A percentile compares a stretch with the other conserved stretches of the same genome.
Evolutionary conservation across 257 asterid genomes (phyloP).

Genomic region (Nicotiana benthamiana): DNA sequence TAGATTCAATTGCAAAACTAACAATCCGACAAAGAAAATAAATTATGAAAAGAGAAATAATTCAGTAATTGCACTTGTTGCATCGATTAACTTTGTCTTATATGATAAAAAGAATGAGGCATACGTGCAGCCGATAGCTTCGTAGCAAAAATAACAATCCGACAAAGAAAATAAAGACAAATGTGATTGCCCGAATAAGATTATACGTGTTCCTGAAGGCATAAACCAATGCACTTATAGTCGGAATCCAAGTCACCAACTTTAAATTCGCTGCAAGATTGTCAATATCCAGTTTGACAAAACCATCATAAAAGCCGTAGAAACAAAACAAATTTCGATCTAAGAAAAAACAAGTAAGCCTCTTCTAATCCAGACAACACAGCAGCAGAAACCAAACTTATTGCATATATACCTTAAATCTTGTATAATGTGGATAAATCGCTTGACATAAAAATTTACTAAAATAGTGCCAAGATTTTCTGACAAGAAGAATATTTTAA

Average conservation of each 20-base stretch:
- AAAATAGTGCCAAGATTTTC: neutral
- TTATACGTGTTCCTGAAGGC: neutral
- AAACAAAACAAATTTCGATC: neutral
- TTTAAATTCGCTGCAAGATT: neutral
- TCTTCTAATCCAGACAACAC: neutral
- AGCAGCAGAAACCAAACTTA: neutral
- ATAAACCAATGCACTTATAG: neutral
- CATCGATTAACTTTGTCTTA: neutral
- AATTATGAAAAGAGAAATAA: neutral
- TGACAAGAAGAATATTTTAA: neutral
- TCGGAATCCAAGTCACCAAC: neutral
- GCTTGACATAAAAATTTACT: neutral
- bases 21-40: neutral
- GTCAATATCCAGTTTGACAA: neutral
- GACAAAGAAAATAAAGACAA: slow-evolving; percentile 5
- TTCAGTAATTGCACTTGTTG: neutral
- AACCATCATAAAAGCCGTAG: neutral
- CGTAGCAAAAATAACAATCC: neutral
- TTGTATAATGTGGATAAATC: neutral
- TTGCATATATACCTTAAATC: neutral
- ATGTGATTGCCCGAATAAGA: neutral
- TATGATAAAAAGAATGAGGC: neutral
- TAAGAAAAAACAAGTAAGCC: neutral
- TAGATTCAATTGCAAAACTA: neutral
- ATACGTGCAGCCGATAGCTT: neutral